Percentiles rank a stretch among this genome's conserved stretches.
Evolutionary conservation across 495 filamentous ascomycete genomes (phyloP).

Genomic region (Recurvomyces mirabilis): DNA sequence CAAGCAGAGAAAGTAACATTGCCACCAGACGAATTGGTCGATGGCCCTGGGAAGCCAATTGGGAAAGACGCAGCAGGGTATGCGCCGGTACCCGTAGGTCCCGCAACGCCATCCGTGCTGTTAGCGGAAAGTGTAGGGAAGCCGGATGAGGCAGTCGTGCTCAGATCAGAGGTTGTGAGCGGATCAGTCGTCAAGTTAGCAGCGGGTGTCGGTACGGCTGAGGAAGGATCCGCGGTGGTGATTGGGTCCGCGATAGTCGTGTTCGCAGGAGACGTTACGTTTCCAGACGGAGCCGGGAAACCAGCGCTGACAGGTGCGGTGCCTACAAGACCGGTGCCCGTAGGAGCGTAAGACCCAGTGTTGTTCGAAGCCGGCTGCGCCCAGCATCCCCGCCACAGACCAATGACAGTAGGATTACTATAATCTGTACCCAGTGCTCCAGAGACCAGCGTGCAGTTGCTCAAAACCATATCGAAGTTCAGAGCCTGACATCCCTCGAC

Average conservation of each 20-base stretch:
- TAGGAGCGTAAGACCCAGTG: neutral
- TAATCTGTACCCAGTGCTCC: constrained; percentile 4
- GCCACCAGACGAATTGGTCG: neutral
- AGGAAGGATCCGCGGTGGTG: too few relatives aligned
- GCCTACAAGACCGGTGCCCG: neutral
- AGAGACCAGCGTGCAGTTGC: constrained; percentile 1
- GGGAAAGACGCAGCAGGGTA: neutral
- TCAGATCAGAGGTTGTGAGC: neutral
- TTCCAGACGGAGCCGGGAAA: neutral
- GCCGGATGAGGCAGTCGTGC: neutral
- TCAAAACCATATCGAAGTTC: neutral
- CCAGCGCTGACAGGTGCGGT: neutral
- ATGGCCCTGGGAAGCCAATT: constrained; percentile 1
- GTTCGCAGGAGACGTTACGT: too few relatives aligned
- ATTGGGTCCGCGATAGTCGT: too few relatives aligned
- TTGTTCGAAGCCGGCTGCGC: neutral
- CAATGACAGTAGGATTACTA: neutral
- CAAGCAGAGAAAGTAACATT: neutral
- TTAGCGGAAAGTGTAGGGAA: constrained; percentile 4
- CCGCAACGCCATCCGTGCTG: neutral
- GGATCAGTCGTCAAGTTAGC: neutral
- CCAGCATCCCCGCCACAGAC: constrained; percentile 9
- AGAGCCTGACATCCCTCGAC: neutral
- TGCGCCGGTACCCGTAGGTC: constrained; percentile 1
- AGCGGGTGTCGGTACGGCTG: too few relatives aligned